Base-by-base conservation (phyloP, 257 asterid species). In the Plectranthus barbatus region DNA sequence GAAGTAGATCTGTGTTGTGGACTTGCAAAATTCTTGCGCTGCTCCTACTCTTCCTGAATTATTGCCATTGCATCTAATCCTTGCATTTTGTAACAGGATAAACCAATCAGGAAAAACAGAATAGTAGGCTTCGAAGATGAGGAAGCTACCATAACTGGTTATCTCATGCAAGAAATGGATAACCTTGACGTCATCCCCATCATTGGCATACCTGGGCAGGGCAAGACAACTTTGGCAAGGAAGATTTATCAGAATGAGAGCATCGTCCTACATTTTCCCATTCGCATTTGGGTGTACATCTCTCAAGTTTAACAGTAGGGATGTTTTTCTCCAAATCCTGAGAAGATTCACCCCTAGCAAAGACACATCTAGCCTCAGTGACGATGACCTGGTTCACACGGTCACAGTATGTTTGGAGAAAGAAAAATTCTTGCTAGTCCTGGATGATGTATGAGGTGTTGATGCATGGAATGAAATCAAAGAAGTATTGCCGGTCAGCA, bases 401-500 rank as follows among this genome's bases (percentile, higher is more conserved):
- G 42, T 71, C 5, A 6, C 3, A 0, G n/a, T 14, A 0, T 12
- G 20, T 29, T 45, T 70, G 54, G 44, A 23, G 29, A 15, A 11
- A 17, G 61, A 60, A 4, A 73, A 67, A 1, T 79, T 65, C 56
- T 51, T 79, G 23, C 26, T 76, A 10, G 73, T 75, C 11, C 4
- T 79, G 57, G 84, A 79, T 33, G 77, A 76, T 52, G 72, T 79
- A n/a, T 76, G 85, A 78, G 55, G 39, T 0, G 17, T 7, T 3
- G 69, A 31, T 0, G 63, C 62, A 13, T 80, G 80, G 82, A 36
- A 60, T 0, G 26, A 10, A 0, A 57, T 80, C 12, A 42, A 60
- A 53, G 18, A 1, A 6, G 78, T 60, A 0, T 59, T 80, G 44
- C 82, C 82, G 0, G n/a, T 37, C 8, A 62, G 23, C 19, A 56